Base-by-base conservation (phyloP, 768 basidiomycete genomes). In the Melanogaster broomeanus region DNA sequence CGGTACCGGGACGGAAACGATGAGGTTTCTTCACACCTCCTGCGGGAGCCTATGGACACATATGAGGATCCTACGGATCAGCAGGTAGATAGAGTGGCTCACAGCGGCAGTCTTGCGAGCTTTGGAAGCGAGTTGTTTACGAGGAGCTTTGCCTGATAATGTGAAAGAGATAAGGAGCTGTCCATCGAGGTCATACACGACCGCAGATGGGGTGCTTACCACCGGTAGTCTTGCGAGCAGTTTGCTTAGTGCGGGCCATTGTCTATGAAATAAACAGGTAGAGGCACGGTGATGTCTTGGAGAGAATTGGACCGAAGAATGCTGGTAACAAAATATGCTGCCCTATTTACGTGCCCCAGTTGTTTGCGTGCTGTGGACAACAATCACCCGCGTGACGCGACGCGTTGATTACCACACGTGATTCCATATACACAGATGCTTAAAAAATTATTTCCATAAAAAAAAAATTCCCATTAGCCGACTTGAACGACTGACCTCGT, bases 21-120 rank as follows among this genome's bases (percentile, higher is more conserved):
- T 87, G 87, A 58, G 86, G 86, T 74, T 87, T 88, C 82, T 88
- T 89, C 68, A 89, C 84, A 68, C 84, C 84, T 67, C 83, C 82
- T 57, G 82, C 68, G 42, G 78, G 71, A 51, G 71, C 73, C 77
- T 77, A 45, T 55, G 58, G 44, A 16, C 51, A 51, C 24, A 18
- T 21, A 34, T 60, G 39, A 62, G 50, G 24, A 53, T 11, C 33
- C 8, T 34, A 37, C 37, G 51, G 45, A 43, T 51, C 37, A 53
- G 11, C 16, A 33, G 28, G 37, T 45, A 37, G 33, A 47, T n/a
- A 30, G 21, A 21, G 13, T 4, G 13, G 70, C 75, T 56, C 41
- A 77, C 75, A 7, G 74, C 59, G 13, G 79, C 76, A n/a, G 79
- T 78, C 70, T 83, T 84, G 51, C 82, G 77, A 51, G 81, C 78